These are phyloP conservation scores for Nakazawaea sp. DNA, from an alignment of 805 yeast genomes.

Conservation along the genomic window DNA sequence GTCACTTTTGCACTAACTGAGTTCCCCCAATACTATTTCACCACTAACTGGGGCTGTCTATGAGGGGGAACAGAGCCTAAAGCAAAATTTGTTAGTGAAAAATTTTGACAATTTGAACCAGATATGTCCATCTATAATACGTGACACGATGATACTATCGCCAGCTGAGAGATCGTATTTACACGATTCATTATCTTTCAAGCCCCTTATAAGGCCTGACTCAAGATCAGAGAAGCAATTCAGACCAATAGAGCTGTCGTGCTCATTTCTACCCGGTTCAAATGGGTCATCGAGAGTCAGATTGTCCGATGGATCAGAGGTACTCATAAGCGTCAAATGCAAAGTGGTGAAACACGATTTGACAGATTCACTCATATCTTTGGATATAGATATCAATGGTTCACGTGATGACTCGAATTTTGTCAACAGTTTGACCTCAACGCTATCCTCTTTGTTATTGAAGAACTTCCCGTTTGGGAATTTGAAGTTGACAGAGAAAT, in stretches of 20 bases:
- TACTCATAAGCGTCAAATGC: slow-evolving; percentile 85
- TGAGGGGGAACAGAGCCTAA: too few relatives aligned
- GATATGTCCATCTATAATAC: neutral
- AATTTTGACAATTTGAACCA: too few relatives aligned
- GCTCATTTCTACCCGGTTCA: slow-evolving; percentile 76
- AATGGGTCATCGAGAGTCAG: slow-evolving; percentile 90
- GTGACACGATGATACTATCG: slow-evolving; percentile 52
- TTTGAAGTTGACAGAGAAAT: slow-evolving; percentile 62
- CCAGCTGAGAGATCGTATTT: slow-evolving; percentile 73
- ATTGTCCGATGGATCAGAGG: slow-evolving; percentile 86
- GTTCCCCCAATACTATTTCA: too few relatives aligned
- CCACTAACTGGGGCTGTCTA: too few relatives aligned
- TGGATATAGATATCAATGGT: slow-evolving; percentile 79
- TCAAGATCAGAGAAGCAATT: slow-evolving; percentile 70
- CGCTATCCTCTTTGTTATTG: slow-evolving; percentile 46
- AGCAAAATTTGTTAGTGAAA: too few relatives aligned
- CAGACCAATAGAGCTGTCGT: slow-evolving; percentile 79
- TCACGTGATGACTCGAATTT: slow-evolving; percentile 72
- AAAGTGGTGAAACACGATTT: slow-evolving; percentile 47
- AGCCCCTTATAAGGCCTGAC: slow-evolving; percentile 76
- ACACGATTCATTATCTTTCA: slow-evolving; percentile 56
- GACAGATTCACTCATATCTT: slow-evolving; percentile 38
- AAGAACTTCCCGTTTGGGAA: slow-evolving; percentile 45
- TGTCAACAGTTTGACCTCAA: slow-evolving; percentile 55
- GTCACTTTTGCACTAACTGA: too few relatives aligned